phyloP scores from a whole-genome alignment of 495 filamentous ascomycete genomes.

The Stereocaulon alpinum region DNA sequence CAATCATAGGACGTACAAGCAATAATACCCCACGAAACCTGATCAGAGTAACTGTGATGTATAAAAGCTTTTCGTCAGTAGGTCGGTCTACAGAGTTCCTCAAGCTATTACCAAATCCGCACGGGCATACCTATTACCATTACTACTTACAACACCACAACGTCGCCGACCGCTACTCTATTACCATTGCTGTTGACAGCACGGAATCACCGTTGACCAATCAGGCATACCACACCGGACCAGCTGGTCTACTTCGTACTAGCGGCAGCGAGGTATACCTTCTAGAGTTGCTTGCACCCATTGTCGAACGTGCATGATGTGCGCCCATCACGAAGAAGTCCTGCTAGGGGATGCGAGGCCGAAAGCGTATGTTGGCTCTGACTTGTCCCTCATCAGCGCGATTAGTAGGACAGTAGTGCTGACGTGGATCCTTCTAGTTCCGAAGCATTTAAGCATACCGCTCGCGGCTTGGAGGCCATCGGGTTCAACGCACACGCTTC shows the following conservation, averaged over 20 bases:
- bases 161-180: background rate
- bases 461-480: constrained; percentile 14
- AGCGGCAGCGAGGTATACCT: no score
- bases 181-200: no score
- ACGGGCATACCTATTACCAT: background rate
- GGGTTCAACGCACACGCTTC: constrained; percentile 7
- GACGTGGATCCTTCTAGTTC: background rate
- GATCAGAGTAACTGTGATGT: no score
- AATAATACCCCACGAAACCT: background rate
- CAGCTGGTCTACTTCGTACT: no score
- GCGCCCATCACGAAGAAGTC: background rate
- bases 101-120: background rate
- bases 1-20: background rate
- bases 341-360: background rate
- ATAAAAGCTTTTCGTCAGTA: no score
- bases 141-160: background rate
- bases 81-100: background rate
- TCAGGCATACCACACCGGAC: no score
- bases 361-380: background rate
- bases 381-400: background rate
- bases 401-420: background rate
- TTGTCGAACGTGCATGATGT: background rate
- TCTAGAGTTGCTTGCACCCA: no score
- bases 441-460: constrained; percentile 8
- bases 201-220: background rate